These are phyloP conservation scores for Microdochium trichocladiopsis DNA, from an alignment of 2,329 filamentous ascomycete genomes.

Conservation along the genomic window DNA sequence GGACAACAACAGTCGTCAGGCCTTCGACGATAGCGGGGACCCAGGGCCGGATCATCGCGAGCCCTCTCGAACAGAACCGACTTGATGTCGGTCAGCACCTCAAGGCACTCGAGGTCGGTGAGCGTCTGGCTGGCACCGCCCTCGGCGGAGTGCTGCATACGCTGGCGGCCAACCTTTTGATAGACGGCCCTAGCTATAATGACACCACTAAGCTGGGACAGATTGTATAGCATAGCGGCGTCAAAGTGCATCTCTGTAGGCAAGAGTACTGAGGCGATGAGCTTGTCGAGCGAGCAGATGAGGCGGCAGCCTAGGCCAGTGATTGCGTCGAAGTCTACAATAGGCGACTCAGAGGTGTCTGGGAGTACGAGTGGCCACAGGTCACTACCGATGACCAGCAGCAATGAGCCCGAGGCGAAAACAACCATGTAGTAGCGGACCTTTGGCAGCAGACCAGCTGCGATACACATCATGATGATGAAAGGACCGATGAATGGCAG, in stretches of 20 bases:
- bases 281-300: background rate
- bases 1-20: background rate
- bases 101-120: background rate
- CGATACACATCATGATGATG: conserved; percentile 22
- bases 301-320: background rate
- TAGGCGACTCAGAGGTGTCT: background rate
- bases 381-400: conserved; percentile 19
- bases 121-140: background rate
- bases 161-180: background rate
- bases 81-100: background rate
- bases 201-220: background rate
- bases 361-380: conserved; percentile 15
- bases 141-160: too few species aligned
- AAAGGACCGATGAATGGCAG: conserved; percentile 29
- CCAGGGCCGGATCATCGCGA: background rate
- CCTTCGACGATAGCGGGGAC: background rate
- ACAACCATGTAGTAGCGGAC: conserved; percentile 25
- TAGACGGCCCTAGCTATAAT: background rate
- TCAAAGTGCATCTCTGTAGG: background rate
- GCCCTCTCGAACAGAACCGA: background rate
- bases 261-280: background rate
- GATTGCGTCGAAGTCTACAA: background rate
- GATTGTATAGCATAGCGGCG: background rate
- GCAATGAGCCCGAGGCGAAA: conserved; percentile 20
- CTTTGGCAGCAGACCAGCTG: conserved; percentile 21